Evolutionary conservation across 208 protist genomes (phyloP).

Genomic region (Naegleria lovaniensis): DNA sequence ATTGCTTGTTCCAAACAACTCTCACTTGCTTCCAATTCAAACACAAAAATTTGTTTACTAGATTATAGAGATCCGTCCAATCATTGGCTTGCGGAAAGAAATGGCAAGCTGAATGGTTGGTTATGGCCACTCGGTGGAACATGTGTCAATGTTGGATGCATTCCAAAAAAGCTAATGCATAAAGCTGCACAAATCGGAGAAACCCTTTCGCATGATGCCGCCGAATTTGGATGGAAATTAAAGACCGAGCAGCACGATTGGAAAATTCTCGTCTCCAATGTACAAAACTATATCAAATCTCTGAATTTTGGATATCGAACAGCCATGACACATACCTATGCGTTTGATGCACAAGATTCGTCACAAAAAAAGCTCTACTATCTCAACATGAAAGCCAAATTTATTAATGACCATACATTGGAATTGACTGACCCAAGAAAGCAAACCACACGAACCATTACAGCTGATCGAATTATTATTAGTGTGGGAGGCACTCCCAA

Average conservation of each 20-base stretch:
- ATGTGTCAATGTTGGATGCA: conserved; percentile 73
- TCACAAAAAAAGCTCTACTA: conserved; percentile 50
- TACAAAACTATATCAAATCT: conserved; percentile 58
- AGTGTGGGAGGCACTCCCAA: conserved; percentile 60
- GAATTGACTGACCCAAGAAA: conserved; percentile 38
- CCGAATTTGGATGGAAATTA: conserved; percentile 42
- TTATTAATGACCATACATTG: conserved; percentile 58
- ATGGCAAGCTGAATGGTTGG: conserved; percentile 44
- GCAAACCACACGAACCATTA: conserved; percentile 35
- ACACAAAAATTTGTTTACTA: not conserved
- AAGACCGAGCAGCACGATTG: conserved; percentile 29
- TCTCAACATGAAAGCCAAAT: conserved; percentile 53
- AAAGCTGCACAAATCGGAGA: conserved; percentile 48
- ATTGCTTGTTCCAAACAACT: conserved; percentile 58
- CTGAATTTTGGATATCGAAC: conserved; percentile 64
- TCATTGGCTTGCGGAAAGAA: not conserved
- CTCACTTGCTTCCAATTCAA: not conserved
- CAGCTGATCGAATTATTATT: conserved; percentile 54
- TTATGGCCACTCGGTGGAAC: conserved; percentile 64
- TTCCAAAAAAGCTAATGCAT: conserved; percentile 77
- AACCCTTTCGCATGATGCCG: conserved; percentile 27
- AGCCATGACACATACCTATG: conserved; percentile 46
- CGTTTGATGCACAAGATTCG: not conserved
- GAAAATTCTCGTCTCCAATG: conserved; percentile 44
- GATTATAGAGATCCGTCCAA: not conserved